Conservation (phyloP, 2,329 filamentous ascomycete species). For the Trichoderma guizhouense region DNA sequence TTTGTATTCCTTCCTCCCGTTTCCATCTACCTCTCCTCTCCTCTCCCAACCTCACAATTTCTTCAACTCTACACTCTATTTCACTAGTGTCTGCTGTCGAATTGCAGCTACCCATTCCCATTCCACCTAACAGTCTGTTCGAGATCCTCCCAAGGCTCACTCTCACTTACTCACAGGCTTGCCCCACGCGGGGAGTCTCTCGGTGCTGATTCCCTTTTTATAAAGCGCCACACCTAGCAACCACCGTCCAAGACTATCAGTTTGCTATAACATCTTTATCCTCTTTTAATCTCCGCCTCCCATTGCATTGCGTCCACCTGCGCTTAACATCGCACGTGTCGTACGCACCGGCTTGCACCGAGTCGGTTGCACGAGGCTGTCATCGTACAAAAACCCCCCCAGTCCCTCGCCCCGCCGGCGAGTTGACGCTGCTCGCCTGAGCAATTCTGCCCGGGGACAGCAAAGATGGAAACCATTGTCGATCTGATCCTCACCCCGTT, state of each 20-base stretch:
- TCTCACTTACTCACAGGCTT: background rate
- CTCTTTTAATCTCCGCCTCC: slow-evolving; percentile 14
- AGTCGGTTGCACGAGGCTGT: background rate
- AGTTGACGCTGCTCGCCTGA: background rate
- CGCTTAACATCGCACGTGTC: slow-evolving; percentile 8
- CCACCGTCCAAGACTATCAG: background rate
- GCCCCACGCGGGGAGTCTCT: slow-evolving; percentile 1
- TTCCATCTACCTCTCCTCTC: background rate
- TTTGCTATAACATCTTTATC: slow-evolving; percentile 9
- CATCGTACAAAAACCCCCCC: slow-evolving; percentile 7
- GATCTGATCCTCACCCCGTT: slow-evolving; percentile 51
- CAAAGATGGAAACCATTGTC: slow-evolving; percentile 39
- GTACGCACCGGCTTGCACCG: background rate
- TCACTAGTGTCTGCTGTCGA: background rate
- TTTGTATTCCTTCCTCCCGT: background rate
- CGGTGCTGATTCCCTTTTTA: background rate
- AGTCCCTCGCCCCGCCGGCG: slow-evolving; percentile 2
- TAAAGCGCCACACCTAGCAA: slow-evolving; percentile 9
- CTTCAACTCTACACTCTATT: background rate
- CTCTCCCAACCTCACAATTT: background rate
- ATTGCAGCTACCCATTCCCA: background rate
- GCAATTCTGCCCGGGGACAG: background rate
- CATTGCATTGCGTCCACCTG: background rate
- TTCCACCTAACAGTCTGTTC: background rate
- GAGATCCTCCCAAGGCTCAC: background rate